These are phyloP conservation scores for Albifimbria verrucaria DNA, from an alignment of 2,329 filamentous ascomycete species.

Conservation along the genomic window DNA sequence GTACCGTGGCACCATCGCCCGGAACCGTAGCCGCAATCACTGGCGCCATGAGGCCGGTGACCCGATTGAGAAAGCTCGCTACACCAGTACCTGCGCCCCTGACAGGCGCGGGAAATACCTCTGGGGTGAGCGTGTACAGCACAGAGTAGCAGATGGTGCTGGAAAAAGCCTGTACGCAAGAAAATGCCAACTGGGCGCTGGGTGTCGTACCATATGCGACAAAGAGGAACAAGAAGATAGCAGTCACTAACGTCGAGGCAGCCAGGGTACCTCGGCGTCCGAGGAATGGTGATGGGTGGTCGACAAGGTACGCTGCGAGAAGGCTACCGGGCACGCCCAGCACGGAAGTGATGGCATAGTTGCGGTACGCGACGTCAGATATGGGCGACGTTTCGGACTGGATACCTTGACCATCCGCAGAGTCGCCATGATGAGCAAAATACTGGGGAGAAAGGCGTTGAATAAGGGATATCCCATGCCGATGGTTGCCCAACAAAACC, in stretches of 20 bases:
- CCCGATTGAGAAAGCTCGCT: constrained; percentile 66
- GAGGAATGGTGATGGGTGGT: constrained; percentile 57
- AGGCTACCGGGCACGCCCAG: constrained; percentile 75
- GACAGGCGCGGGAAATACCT: constrained; percentile 71
- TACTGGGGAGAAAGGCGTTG: constrained; percentile 92
- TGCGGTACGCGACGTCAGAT: constrained; percentile 62
- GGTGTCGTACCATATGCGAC: constrained; percentile 56
- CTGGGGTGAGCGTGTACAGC: constrained; percentile 73
- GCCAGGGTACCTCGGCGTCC: constrained; percentile 73
- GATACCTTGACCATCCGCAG: constrained; percentile 15
- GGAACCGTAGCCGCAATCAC: constrained; percentile 62
- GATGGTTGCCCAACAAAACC: constrained; percentile 80
- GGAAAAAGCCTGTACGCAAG: constrained; percentile 66
- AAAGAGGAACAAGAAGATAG: constrained; percentile 67
- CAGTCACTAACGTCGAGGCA: constrained; percentile 62
- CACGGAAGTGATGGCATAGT: constrained; percentile 77
- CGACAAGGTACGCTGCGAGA: constrained; percentile 69
- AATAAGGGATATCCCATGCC: constrained; percentile 87
- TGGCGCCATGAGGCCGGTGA: constrained; percentile 65
- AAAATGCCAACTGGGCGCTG: constrained; percentile 59
- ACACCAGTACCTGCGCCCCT: constrained; percentile 71
- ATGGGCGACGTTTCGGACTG: constrained; percentile 32
- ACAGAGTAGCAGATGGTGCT: constrained; percentile 78
- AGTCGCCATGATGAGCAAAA: constrained; percentile 54
- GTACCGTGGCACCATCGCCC: constrained; percentile 53